These are phyloP conservation scores for Aspergillus quadricinctus DNA, from an alignment of 2,329 filamentous ascomycete genomes.

Conservation along the genomic window DNA sequence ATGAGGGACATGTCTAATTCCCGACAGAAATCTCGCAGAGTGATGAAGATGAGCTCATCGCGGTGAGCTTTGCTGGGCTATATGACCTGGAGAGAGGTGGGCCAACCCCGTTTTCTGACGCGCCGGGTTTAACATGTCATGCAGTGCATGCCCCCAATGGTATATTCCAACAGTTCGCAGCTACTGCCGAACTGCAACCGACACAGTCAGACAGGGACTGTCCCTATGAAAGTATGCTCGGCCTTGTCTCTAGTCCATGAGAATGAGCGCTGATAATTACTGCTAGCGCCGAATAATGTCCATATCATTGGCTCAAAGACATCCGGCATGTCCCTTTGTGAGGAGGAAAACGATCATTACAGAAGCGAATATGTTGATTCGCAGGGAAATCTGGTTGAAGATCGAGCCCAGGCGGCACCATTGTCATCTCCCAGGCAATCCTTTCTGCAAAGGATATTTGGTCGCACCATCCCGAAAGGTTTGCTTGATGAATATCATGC, in stretches of 20 bases:
- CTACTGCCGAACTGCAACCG: constrained; percentile 1
- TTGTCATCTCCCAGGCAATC: constrained; percentile 18
- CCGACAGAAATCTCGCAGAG: constrained; percentile 20
- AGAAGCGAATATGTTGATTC: constrained; percentile 6
- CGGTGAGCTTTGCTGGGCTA: constrained; percentile 25
- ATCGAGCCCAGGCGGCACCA: constrained; percentile 6
- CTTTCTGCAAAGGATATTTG: constrained; percentile 23
- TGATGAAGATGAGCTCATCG: constrained; percentile 28
- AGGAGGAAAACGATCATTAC: constrained; percentile 15
- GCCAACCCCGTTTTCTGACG: background rate
- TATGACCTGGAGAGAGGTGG: constrained; percentile 28
- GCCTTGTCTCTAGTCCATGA: background rate
- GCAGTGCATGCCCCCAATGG: constrained; percentile 26
- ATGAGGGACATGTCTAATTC: constrained; percentile 1
- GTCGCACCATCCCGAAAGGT: constrained; percentile 22
- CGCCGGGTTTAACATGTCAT: constrained; percentile 2
- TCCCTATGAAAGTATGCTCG: constrained; percentile 13
- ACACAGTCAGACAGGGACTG: constrained; percentile 12
- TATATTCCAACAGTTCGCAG: constrained; percentile 15
- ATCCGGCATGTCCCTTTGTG: constrained; percentile 13
- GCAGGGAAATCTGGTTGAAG: constrained; percentile 9
- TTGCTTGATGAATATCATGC: background rate
- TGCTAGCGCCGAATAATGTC: constrained; percentile 7
- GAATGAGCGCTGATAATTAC: background rate
- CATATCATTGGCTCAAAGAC: constrained; percentile 9